Evolutionary conservation across 1,284 basidiomycete species (phyloP).

Genomic region (Sporisorium graminicola): DNA sequence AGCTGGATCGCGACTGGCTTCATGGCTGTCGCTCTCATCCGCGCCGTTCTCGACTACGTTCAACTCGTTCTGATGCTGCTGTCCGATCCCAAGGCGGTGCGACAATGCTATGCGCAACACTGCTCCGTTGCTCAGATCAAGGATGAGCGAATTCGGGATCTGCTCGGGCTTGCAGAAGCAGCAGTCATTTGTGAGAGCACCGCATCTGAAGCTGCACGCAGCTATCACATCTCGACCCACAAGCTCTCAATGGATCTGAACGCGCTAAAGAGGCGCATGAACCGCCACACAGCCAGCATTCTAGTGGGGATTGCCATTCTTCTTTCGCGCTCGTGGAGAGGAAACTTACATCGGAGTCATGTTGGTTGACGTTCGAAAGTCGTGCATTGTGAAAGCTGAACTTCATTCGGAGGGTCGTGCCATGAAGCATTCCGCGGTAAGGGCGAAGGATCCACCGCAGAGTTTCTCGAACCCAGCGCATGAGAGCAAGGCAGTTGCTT

Average conservation of each 20-base stretch:
- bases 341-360: conserved; percentile 28
- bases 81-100: conserved; percentile 13
- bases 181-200: not conserved
- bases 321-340: conserved; percentile 21
- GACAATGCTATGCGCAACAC: conserved; percentile 13
- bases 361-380: conserved; percentile 32
- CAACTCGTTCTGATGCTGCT: conserved; percentile 20
- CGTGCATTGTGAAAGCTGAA: not conserved
- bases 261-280: not conserved
- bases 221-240: conserved; percentile 25
- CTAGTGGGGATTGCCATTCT: not conserved
- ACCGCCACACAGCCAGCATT: too few relatives aligned
- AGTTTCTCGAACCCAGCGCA: not conserved
- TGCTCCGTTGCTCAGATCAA: conserved; percentile 14
- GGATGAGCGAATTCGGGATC: not conserved
- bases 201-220: not conserved
- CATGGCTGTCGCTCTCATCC: conserved; percentile 6
- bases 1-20: not conserved
- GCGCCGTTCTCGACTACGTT: conserved; percentile 23
- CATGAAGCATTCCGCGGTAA: not conserved
- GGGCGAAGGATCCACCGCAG: not conserved
- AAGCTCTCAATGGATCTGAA: conserved; percentile 14
- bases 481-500: not conserved
- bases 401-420: not conserved
- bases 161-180: not conserved